These are phyloP conservation scores for Fusarium pininemorale DNA, from an alignment of 2,329 filamentous ascomycete species.

Conservation along the genomic window DNA sequence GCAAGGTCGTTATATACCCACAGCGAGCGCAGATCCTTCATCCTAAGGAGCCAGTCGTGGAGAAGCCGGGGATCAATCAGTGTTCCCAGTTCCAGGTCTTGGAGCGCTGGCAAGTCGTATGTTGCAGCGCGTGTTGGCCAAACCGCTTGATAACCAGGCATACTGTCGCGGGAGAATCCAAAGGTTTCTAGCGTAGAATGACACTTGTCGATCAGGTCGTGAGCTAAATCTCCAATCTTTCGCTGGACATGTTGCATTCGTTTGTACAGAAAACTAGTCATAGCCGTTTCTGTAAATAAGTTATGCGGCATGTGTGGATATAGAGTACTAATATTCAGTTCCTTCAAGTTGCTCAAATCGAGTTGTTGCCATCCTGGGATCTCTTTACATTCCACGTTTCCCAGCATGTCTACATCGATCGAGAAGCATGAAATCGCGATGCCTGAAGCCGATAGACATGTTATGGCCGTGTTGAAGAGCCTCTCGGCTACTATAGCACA, in stretches of 20 bases:
- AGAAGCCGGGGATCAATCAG: fast-evolving
- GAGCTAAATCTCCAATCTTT: not conserved
- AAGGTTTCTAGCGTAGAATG: not conserved
- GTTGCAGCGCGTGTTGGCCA: not conserved
- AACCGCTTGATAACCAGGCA: not conserved
- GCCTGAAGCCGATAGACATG: not conserved
- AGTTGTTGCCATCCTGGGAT: not conserved
- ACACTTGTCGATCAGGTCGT: not conserved
- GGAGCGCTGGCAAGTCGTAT: not conserved
- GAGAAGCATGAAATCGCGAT: not conserved
- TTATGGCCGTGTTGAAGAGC: not conserved
- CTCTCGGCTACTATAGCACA: not conserved
- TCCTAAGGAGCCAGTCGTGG: not conserved
- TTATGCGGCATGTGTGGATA: not conserved
- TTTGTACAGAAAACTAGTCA: no score
- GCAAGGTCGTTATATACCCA: not conserved
- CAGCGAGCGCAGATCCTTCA: not conserved
- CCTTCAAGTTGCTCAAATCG: not conserved
- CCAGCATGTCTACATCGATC: fast-evolving
- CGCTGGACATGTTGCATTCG: no score
- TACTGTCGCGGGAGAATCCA: not conserved
- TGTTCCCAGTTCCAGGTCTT: fast-evolving
- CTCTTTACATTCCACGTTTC: not conserved
- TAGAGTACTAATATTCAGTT: not conserved
- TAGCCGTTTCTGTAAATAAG: not conserved